Evolutionary conservation across 345 rosid species (phyloP).

Genomic region (Populus ilicifolia): DNA sequence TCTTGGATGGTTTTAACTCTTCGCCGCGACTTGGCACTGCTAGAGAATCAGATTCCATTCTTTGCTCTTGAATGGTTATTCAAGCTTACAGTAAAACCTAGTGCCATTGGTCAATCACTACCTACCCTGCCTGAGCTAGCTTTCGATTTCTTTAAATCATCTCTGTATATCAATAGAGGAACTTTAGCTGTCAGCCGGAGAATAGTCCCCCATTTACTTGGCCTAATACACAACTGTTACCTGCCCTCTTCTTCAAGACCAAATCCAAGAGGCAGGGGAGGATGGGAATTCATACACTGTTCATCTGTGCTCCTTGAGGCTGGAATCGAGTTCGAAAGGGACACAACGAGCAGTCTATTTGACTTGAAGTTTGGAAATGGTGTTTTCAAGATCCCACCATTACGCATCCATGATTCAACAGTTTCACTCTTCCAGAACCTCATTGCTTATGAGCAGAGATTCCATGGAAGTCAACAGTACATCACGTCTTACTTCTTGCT

Average conservation of each 20-base stretch:
- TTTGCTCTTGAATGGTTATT: conserved; percentile 20
- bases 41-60: conserved; percentile 25
- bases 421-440: conserved; percentile 28
- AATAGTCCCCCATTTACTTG: neutral
- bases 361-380: conserved; percentile 27
- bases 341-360: conserved; percentile 15
- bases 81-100: neutral
- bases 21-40: conserved; percentile 19
- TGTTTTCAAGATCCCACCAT: conserved; percentile 23
- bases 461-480: neutral
- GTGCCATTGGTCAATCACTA: neutral
- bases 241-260: conserved; percentile 4
- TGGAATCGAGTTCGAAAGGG: conserved; percentile 31
- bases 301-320: conserved; percentile 33
- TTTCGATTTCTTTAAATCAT: neutral
- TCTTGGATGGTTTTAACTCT: conserved; percentile 28
- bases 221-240: conserved; percentile 14
- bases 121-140: neutral
- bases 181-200: too few relatives aligned
- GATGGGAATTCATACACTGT: conserved; percentile 20
- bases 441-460: conserved; percentile 33
- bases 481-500: conserved; percentile 7
- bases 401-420: conserved; percentile 25
- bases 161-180: conserved; percentile 1
- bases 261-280: neutral